Base-by-base conservation (phyloP, 768 basidiomycete species). In the Suillus placidus region DNA sequence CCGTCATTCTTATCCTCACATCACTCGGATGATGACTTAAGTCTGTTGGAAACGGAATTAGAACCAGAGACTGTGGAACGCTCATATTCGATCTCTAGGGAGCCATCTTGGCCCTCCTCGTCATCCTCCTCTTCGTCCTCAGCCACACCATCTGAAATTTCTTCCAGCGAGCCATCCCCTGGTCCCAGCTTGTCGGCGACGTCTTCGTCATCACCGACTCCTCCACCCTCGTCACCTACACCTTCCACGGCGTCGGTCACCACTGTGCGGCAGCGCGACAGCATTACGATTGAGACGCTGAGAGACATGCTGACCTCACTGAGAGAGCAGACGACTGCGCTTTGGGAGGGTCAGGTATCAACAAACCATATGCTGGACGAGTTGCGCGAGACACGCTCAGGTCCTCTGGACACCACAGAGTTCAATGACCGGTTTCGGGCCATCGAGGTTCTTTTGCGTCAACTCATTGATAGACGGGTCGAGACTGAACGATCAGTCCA, bases 21-120 rank as follows among this genome's bases (percentile, higher is more conserved):
- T 67, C 89, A 93, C 67, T 94, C 93, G 0, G 92, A 94, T 63
- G 58, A 60, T 7, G 92, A 92, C 68, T 78, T 81, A 42, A 77
- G 79, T 79, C 66, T 81, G 74, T 72, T 83, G 80, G 81, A 73
- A 65, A 71, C 71, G n/a, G 80, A 80, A 65, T 67, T 75, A 12
- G 76, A 76, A 20, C 73, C 73, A 7, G 69, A 66, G 26, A 63
- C 67, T 20, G 55, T 67, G 13, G 66, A 66, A 40, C 51, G 73
- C 37, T 67, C 49, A 37, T 16, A 26, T 38, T 58, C 38, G 2
- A 12, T 60, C 18, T 43, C 58, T 20, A 20, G 58, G 26, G 58
- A 60, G 18, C 73, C 76, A n/a, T 70, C 72, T 30, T 81, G 81
- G 32, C 80, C 78, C 4, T 77, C 78, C 4, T 80, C 79, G 69